These are phyloP conservation scores for Puccinia triticina DNA, from an alignment of 1,284 basidiomycete genomes.

Conservation along the genomic window DNA sequence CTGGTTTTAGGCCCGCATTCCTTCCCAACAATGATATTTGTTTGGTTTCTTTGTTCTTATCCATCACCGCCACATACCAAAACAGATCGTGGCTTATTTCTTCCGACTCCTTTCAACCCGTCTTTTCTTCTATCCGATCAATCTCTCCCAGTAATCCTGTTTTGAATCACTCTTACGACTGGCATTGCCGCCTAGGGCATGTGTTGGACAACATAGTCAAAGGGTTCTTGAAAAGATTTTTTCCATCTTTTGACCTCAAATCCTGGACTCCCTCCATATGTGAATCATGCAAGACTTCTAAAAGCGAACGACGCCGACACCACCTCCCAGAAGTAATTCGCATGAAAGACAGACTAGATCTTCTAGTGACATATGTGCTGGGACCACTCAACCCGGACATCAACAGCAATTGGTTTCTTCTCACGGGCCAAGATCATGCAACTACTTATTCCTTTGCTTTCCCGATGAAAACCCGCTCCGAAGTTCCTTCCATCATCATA, in stretches of 20 bases:
- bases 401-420: too few species aligned
- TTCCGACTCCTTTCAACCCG: neutral
- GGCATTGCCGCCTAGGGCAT: neutral
- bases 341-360: too few species aligned
- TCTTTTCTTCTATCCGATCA: neutral
- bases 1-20: too few species aligned
- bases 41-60: neutral
- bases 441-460: too few species aligned
- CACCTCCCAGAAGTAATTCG: too few species aligned
- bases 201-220: neutral
- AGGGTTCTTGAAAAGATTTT: neutral
- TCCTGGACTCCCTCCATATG: neutral
- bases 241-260: neutral
- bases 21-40: neutral
- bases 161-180: too few species aligned
- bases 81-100: neutral
- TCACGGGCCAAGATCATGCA: too few species aligned
- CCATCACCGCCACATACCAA: neutral
- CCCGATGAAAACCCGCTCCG: too few species aligned
- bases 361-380: constrained; percentile 4
- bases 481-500: neutral
- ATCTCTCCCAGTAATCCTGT: too few species aligned
- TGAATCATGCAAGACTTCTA: too few species aligned
- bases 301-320: too few species aligned
- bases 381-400: neutral